phyloP scores from a whole-genome alignment of 116 monocot species.

The Dioscorea cayenensis region DNA sequence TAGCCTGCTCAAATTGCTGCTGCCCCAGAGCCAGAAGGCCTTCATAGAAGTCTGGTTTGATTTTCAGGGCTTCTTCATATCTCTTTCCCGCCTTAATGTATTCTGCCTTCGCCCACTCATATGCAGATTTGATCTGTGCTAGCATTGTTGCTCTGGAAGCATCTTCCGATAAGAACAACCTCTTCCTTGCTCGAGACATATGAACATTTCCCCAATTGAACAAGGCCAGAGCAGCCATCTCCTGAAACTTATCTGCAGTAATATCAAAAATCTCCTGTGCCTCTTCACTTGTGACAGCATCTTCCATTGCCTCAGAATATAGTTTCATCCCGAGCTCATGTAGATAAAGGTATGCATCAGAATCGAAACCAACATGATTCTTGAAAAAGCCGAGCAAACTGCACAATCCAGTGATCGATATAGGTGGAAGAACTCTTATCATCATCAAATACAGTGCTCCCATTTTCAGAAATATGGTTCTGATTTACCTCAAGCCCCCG shows the following conservation, averaged over 20 bases:
- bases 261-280: slow-evolving; percentile 62
- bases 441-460: slow-evolving; percentile 20
- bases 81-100: slow-evolving; percentile 52
- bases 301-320: slow-evolving; percentile 79
- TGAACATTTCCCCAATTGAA: slow-evolving; percentile 83
- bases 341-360: slow-evolving; percentile 57
- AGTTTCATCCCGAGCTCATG: slow-evolving; percentile 64
- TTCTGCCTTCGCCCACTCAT: slow-evolving; percentile 54
- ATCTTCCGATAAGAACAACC: slow-evolving; percentile 37
- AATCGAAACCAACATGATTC: slow-evolving; percentile 56
- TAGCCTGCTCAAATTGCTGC: slow-evolving; percentile 73
- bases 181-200: slow-evolving; percentile 71
- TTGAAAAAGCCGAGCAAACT: slow-evolving; percentile 62
- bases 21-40: slow-evolving; percentile 59
- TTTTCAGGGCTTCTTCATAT: slow-evolving; percentile 56
- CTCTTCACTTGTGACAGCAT: slow-evolving; percentile 56
- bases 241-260: slow-evolving; percentile 55
- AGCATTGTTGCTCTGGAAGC: slow-evolving; percentile 33
- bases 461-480: slow-evolving; percentile 27
- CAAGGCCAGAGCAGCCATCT: slow-evolving; percentile 64
- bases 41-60: slow-evolving; percentile 74
- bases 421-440: slow-evolving; percentile 21
- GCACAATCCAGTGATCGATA: slow-evolving; percentile 62
- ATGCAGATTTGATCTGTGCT: slow-evolving; percentile 28
- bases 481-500: slow-evolving; percentile 12